Evolutionary conservation across 202 grass and related monocot genomes (phyloP).

Genomic region (Cymbopogon flexuosus): DNA sequence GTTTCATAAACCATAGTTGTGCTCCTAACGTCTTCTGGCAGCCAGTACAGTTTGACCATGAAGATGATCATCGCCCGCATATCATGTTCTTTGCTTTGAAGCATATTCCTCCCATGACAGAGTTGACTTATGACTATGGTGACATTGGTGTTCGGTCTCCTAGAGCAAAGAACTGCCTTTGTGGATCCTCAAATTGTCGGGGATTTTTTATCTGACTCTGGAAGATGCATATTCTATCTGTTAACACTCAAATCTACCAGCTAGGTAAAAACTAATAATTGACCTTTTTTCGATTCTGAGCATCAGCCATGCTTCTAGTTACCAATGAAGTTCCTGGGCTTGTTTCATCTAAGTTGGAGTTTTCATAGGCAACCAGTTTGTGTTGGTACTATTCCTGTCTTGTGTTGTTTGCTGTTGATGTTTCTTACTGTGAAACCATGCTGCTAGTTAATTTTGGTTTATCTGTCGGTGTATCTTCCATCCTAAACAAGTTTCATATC

Average conservation of each 20-base stretch:
- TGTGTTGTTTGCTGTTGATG: neutral
- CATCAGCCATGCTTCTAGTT: neutral
- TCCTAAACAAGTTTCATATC: neutral
- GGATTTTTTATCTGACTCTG: slow-evolving; percentile 42
- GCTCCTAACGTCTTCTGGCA: slow-evolving; percentile 71
- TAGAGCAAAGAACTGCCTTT: slow-evolving; percentile 62
- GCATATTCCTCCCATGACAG: slow-evolving; percentile 73
- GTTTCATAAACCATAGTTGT: slow-evolving; percentile 84
- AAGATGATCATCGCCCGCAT: slow-evolving; percentile 44
- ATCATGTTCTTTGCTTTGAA: slow-evolving; percentile 80
- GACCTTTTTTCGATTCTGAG: neutral
- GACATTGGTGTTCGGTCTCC: slow-evolving; percentile 13
- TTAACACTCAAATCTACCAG: slow-evolving; percentile 7
- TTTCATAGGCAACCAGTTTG: neutral
- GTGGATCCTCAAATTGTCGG: slow-evolving; percentile 57
- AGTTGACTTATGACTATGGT: slow-evolving; percentile 74
- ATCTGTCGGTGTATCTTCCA: neutral
- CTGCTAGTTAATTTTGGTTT: slow-evolving; percentile 6
- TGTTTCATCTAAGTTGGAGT: neutral
- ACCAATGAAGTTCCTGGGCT: neutral
- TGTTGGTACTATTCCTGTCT: neutral
- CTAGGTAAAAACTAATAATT: slow-evolving; percentile 17
- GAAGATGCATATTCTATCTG: slow-evolving; percentile 27
- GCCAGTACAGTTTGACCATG: slow-evolving; percentile 62
- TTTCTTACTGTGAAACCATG: neutral